phyloP scores from a whole-genome alignment of 1,284 basidiomycete genomes.

The Microstroma glucosiphilum region DNA sequence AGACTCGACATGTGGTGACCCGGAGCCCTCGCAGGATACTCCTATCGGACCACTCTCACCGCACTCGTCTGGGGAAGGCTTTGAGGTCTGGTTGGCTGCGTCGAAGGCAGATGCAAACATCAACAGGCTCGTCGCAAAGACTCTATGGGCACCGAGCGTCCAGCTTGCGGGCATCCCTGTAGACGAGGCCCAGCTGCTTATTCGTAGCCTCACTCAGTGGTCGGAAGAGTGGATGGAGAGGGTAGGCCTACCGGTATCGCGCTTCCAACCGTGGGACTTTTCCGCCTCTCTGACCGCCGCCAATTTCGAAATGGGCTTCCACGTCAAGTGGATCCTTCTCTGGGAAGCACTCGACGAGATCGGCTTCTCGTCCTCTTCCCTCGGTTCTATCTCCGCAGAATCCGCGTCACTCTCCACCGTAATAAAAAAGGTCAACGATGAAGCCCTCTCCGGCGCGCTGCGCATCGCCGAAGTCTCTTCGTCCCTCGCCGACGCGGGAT shows the following conservation, averaged over 20 bases:
- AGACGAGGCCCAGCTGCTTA: constrained; percentile 60
- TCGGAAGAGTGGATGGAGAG: constrained; percentile 65
- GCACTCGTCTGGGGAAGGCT: not conserved
- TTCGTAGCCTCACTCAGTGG: constrained; percentile 66
- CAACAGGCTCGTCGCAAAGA: not conserved
- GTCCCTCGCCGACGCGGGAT: constrained; percentile 33
- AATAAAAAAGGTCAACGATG: constrained; percentile 63
- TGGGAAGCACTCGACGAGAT: constrained; percentile 64
- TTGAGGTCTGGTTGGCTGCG: not conserved
- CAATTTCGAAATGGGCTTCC: constrained; percentile 78
- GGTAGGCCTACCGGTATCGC: constrained; percentile 71
- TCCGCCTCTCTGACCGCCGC: constrained; percentile 70
- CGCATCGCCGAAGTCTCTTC: constrained; percentile 75
- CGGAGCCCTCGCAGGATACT: not conserved
- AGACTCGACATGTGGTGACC: constrained; percentile 18
- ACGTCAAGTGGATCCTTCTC: constrained; percentile 67
- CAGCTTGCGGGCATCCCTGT: constrained; percentile 65
- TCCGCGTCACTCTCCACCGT: constrained; percentile 53
- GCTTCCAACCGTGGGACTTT: constrained; percentile 81
- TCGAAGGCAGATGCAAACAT: not conserved
- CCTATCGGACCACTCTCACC: constrained; percentile 16
- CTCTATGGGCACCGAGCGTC: not conserved
- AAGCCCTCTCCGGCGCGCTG: constrained; percentile 74
- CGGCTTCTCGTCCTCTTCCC: constrained; percentile 56
- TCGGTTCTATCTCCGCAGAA: not conserved